A percentile compares a stretch with the other conserved stretches of the same genome.
phyloP scores from a whole-genome alignment of 2,329 filamentous ascomycete species.

The Fusarium sp. region DNA sequence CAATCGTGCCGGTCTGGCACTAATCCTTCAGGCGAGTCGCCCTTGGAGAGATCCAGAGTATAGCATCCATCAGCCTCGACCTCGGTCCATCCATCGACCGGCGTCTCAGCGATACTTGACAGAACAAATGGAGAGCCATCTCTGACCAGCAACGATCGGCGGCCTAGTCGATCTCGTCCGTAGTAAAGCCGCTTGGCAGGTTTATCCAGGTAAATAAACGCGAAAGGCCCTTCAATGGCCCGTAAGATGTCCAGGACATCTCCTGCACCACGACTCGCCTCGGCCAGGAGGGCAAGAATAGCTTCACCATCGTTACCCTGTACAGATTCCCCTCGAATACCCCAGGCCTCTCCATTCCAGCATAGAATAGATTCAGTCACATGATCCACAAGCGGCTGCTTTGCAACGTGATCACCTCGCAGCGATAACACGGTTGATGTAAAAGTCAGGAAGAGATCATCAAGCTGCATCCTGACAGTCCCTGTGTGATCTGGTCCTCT shows the following conservation, averaged over 20 bases:
- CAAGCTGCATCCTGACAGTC: conserved; percentile 48
- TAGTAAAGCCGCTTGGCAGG: conserved; percentile 73
- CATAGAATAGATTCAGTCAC: conserved; percentile 75
- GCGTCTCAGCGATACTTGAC: conserved; percentile 74
- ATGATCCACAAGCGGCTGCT: conserved; percentile 75
- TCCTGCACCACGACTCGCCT: conserved; percentile 48
- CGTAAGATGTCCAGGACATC: conserved; percentile 63
- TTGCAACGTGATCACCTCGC: conserved; percentile 76
- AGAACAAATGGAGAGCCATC: conserved; percentile 64
- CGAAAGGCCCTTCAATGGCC: conserved; percentile 82
- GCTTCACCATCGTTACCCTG: conserved; percentile 80
- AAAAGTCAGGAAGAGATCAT: conserved; percentile 65
- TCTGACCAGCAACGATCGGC: conserved; percentile 79
- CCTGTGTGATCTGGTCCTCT: conserved; percentile 70
- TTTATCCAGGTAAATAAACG: conserved; percentile 85
- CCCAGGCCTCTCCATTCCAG: conserved; percentile 99
- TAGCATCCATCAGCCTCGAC: conserved; percentile 88
- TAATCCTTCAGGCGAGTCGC: conserved; percentile 1
- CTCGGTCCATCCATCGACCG: conserved; percentile 72
- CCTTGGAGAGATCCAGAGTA: conserved; percentile 63
- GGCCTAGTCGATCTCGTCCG: conserved; percentile 86
- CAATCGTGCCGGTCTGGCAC: conserved; percentile 44
- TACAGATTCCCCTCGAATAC: conserved; percentile 67
- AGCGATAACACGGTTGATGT: conserved; percentile 90
- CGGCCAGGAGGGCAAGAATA: conserved; percentile 70